Base-by-base conservation (phyloP, 2,329 filamentous ascomycete genomes). In the Dactylellina cionopaga region DNA sequence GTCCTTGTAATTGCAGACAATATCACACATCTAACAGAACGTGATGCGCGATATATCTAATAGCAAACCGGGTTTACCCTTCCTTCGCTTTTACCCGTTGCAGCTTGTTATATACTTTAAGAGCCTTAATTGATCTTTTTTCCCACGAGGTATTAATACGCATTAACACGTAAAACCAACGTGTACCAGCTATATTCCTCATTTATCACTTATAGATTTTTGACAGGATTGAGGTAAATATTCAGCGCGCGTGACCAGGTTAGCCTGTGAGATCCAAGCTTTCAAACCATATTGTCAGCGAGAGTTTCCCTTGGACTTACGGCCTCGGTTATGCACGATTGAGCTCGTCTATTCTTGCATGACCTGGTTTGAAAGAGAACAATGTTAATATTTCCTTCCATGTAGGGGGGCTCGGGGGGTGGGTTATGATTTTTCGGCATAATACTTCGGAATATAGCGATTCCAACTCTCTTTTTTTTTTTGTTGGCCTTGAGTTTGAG, bases 31-130 rank as follows among this genome's bases (percentile, higher is more conserved):
- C 39, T 27, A 37, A 31, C 39, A 62, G 55, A 70, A 62, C 65
- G 65, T 70, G 65, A 70, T 70, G 65, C 65, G 65, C 65, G 65
- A 70, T 70, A 62, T 70, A 60, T 35, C 41, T 6, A 25, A 55
- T 55, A 37, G 46, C 46, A 35, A 24, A 54, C 54, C 47, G 17
- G 63, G 63, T 49, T 70, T n/a, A 70, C 52, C 56, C 65, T 54
- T 62, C 51, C 43, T 70, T 54, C 65, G 49, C 46, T 70, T 70
- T 70, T 70, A 70, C 52, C 65, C 65, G 65, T 70, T 25, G 24
- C 44, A 35, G 15, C 43, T 17, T 27, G 33, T 25, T n/a, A 43
- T 15, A n/a, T n/a, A n/a, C n/a, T n/a, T n/a, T n/a, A 43, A 29
- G 24, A 19, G 31, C 29, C 37, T 37, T 51, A 58, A 17, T 37